These are phyloP conservation scores for Lolium multiflorum DNA, from an alignment of 176 grass and related monocot genomes.

Conservation along the genomic window DNA sequence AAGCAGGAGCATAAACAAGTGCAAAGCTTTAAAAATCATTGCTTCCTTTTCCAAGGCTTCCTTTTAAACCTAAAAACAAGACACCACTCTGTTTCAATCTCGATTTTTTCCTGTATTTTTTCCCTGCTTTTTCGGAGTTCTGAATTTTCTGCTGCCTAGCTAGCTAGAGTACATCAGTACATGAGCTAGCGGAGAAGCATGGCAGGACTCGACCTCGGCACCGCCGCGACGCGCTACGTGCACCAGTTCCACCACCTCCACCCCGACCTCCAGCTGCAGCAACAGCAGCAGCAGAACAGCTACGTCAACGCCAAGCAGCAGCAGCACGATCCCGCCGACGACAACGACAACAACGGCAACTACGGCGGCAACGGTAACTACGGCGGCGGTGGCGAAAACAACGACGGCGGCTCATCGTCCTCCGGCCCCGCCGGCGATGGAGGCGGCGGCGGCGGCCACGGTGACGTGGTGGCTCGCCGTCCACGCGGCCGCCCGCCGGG, in stretches of 20 bases:
- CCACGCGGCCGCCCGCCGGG: conserved; percentile 80
- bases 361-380: conserved; percentile 40
- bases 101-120: conserved; percentile 35
- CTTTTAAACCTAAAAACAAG: conserved; percentile 79
- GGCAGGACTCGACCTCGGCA: conserved; percentile 95
- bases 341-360: conserved; percentile 55
- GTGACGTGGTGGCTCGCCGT: conserved; percentile 59
- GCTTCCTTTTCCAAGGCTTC: conserved; percentile 74
- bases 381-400: conserved; percentile 51
- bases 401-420: conserved; percentile 63
- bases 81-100: conserved; percentile 54
- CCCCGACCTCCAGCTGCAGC: conserved; percentile 70
- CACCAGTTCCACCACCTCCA: conserved; percentile 81
- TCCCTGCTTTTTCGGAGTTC: conserved; percentile 42
- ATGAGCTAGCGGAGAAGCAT: conserved; percentile 87
- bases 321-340: conserved; percentile 60
- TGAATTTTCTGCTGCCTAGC: conserved; percentile 44
- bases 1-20: conserved; percentile 62
- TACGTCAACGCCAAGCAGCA: conserved; percentile 47
- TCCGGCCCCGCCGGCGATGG: conserved; percentile 44
- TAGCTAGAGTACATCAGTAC: conserved; percentile 59
- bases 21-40: conserved; percentile 77
- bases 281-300: conserved; percentile 44
- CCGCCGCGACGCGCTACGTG: conserved; percentile 79
- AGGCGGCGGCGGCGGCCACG: conserved; percentile 26